Percentiles rank a stretch among this genome's conserved stretches.
These are phyloP conservation scores for Cordyceps javanica DNA, from an alignment of 2,329 filamentous ascomycete species.

Conservation along the genomic window DNA sequence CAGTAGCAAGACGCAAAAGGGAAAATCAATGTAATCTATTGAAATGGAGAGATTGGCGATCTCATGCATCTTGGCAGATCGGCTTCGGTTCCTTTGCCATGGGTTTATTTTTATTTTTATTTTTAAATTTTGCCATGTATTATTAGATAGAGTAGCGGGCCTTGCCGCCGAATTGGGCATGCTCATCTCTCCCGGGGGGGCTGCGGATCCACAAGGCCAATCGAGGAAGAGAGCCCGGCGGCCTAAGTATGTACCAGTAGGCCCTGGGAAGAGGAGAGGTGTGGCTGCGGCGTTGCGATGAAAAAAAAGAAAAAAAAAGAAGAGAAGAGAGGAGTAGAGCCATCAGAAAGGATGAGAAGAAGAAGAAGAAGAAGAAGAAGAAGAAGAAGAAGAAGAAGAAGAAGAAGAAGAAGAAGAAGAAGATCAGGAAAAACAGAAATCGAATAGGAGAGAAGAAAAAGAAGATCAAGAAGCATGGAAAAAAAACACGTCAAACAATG, in stretches of 20 bases:
- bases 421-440: background rate
- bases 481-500: background rate
- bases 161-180: constrained; percentile 1
- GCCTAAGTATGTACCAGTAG: no score
- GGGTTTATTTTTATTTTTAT: background rate
- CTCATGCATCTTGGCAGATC: constrained; percentile 1
- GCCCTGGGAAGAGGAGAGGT: no score
- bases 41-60: background rate
- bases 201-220: background rate
- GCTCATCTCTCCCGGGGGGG: background rate
- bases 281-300: background rate
- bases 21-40: background rate
- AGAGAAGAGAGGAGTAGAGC: background rate
- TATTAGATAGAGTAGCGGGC: constrained; percentile 8
- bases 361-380: background rate
- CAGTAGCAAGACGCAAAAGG: no score
- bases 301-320: background rate
- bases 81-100: background rate
- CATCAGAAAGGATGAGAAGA: background rate
- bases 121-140: background rate
- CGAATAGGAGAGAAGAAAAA: background rate
- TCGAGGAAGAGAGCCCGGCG: background rate
- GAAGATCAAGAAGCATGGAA: background rate
- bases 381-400: background rate
- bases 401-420: background rate